A percentile compares a stretch with the other conserved stretches of the same genome.
Conservation (phyloP, 2,329 filamentous ascomycete species). For the Trichoderma sp. region DNA sequence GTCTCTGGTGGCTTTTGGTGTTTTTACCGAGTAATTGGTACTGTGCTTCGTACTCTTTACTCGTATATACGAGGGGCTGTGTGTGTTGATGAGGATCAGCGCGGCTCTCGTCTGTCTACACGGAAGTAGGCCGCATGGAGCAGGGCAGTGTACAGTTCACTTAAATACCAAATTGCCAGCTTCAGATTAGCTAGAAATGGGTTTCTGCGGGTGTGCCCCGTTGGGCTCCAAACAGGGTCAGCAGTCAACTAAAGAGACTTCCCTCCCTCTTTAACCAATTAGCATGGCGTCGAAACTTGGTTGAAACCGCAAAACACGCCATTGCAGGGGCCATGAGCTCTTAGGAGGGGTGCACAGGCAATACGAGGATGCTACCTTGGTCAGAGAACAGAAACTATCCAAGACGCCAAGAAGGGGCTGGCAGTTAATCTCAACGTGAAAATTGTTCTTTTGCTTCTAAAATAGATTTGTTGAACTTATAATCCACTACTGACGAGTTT, state of each 20-base stretch:
- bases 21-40: not conserved
- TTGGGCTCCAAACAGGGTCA: not conserved
- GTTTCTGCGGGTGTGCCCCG: not conserved
- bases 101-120: not conserved
- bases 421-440: not conserved
- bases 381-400: not conserved
- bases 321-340: constrained; percentile 10
- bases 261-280: constrained; percentile 7
- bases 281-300: constrained; percentile 16
- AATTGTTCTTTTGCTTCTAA: not conserved
- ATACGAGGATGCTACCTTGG: constrained; percentile 10
- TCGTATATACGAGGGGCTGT: constrained; percentile 25
- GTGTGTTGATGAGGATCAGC: constrained; percentile 23
- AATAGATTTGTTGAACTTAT: not conserved
- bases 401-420: not conserved
- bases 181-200: not conserved
- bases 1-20: not conserved
- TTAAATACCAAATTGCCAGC: not conserved
- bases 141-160: constrained; percentile 3
- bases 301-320: constrained; percentile 22
- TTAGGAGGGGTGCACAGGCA: constrained; percentile 14
- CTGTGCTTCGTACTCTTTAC: constrained; percentile 5
- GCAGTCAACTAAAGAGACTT: not conserved
- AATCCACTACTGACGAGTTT: not conserved
- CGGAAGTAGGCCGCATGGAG: not conserved